Conservation (phyloP, 2,329 filamentous ascomycete genomes). For the Epichloe amarillans region DNA sequence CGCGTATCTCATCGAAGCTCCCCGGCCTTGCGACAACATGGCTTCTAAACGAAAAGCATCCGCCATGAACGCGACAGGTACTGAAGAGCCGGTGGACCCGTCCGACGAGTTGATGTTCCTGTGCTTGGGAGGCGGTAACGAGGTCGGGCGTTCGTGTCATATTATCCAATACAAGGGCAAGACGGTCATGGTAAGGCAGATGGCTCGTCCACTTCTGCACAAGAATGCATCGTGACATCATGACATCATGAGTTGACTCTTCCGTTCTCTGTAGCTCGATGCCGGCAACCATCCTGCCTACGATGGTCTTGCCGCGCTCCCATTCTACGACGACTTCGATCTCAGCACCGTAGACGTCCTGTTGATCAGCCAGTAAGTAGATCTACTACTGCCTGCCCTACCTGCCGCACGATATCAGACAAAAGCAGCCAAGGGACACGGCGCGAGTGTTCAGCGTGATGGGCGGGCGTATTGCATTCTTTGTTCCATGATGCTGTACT, state of each 20-base stretch:
- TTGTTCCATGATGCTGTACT: background rate
- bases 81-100: slow-evolving; percentile 82
- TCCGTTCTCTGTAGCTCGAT: slow-evolving; percentile 53
- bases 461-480: background rate
- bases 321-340: slow-evolving; percentile 98
- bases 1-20: background rate
- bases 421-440: background rate
- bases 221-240: background rate
- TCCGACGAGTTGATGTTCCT: slow-evolving; percentile 91
- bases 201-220: background rate
- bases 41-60: slow-evolving; percentile 84
- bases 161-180: slow-evolving; percentile 99
- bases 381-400: background rate
- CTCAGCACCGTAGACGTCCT: slow-evolving; percentile 94
- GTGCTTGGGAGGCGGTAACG: slow-evolving; percentile 87
- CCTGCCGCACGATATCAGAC: background rate
- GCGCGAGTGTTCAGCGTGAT: background rate
- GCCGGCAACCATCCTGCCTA: slow-evolving; percentile 95
- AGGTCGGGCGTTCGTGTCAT: slow-evolving; percentile 93
- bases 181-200: slow-evolving; percentile 72
- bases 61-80: slow-evolving; percentile 50
- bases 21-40: slow-evolving; percentile 39
- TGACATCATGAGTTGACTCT: background rate
- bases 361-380: slow-evolving; percentile 92
- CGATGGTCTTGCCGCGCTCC: slow-evolving; percentile 82